Percentiles rank a stretch among this genome's conserved stretches.
phyloP scores from a whole-genome alignment of 2,329 filamentous ascomycete genomes.

The Penicillium sp. region DNA sequence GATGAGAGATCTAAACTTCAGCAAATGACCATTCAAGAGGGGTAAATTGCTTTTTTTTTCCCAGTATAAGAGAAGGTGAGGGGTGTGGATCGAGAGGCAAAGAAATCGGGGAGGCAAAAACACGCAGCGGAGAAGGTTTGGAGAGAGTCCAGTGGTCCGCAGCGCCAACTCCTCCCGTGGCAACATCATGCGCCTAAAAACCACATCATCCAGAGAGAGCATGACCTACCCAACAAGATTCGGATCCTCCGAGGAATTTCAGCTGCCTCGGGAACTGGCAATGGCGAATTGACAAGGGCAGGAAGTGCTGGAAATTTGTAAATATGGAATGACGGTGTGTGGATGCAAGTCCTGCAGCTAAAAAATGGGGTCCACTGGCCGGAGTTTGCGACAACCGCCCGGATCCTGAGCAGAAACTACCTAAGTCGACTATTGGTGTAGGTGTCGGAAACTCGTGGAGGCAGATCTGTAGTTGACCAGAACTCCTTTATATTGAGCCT shows the following conservation, averaged over 20 bases:
- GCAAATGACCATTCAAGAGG: neutral
- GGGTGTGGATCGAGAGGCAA: neutral
- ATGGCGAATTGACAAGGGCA: constrained; percentile 1
- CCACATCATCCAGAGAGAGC: neutral
- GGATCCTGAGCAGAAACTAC: neutral
- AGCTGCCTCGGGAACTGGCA: neutral
- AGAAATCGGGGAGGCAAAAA: neutral
- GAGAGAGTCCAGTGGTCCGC: neutral
- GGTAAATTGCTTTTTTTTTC: neutral
- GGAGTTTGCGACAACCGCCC: neutral
- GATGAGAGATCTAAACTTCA: constrained; percentile 1
- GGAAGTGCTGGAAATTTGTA: constrained; percentile 1
- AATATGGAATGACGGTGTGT: constrained; percentile 31
- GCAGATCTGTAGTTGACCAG: neutral
- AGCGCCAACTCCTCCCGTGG: neutral
- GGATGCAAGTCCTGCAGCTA: constrained; percentile 22
- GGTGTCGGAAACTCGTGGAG: neutral
- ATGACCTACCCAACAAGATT: neutral
- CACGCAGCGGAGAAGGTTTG: neutral
- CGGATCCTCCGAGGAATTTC: neutral
- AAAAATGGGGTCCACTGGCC: constrained; percentile 16
- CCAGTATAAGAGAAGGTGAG: neutral
- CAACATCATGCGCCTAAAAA: constrained; percentile 1
- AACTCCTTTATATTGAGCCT: neutral
- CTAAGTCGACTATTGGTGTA: neutral